phyloP scores from a whole-genome alignment of 2,329 filamentous ascomycete species.

The Aureobasidium sp. region DNA sequence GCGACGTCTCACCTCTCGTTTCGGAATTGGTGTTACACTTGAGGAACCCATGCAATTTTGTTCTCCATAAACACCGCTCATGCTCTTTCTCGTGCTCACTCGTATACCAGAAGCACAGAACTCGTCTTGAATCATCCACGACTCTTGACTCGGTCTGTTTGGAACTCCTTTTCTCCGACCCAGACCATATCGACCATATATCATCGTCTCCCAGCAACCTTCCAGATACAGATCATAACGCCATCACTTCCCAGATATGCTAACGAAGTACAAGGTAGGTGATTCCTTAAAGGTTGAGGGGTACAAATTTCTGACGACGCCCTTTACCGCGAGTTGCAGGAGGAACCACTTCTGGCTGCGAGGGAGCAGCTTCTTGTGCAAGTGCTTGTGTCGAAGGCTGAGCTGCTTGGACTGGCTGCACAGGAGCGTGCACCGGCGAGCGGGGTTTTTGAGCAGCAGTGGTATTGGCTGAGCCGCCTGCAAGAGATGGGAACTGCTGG shows the following conservation, averaged over 20 bases:
- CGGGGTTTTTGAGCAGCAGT: not conserved
- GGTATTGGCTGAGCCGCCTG: not conserved
- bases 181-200: not conserved
- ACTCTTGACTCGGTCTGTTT: not conserved
- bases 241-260: not conserved
- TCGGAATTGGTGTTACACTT: not conserved
- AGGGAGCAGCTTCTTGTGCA: not conserved
- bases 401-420: not conserved
- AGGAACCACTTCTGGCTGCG: not conserved
- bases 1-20: not conserved
- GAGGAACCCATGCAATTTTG: not conserved
- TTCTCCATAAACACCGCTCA: not conserved
- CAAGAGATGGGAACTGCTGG: conserved; percentile 4
- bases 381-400: not conserved
- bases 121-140: not conserved
- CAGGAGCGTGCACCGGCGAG: not conserved
- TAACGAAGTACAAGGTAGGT: not conserved
- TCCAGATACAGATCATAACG: not conserved
- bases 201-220: not conserved
- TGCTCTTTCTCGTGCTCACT: not conserved
- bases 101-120: not conserved
- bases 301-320: conserved; percentile 6
- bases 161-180: not conserved
- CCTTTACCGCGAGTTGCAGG: not conserved
- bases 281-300: not conserved